Conservation (phyloP, 257 asterid species). For the Gentiana straminea region DNA sequence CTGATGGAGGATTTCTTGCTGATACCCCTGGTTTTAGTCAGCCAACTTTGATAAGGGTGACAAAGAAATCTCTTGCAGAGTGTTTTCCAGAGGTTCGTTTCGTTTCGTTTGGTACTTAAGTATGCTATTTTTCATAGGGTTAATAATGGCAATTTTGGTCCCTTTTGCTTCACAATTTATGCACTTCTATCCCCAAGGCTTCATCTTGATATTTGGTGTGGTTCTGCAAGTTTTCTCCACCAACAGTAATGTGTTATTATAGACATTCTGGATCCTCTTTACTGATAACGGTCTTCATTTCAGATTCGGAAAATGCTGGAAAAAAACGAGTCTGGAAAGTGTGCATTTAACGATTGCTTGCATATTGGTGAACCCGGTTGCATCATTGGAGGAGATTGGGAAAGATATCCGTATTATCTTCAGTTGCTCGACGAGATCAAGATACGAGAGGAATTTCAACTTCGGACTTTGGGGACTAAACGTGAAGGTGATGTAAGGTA, state of each 20-base stretch:
- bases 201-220: background rate
- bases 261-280: too few species aligned
- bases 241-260: background rate
- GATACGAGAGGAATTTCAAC: constrained; percentile 79
- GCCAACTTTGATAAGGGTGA: constrained; percentile 84
- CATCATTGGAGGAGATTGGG: constrained; percentile 73
- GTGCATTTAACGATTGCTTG: constrained; percentile 74
- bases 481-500: constrained; percentile 88
- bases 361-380: constrained; percentile 95
- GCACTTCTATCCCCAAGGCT: too few species aligned
- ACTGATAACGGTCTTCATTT: background rate
- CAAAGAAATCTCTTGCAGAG: constrained; percentile 65
- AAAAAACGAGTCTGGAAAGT: constrained; percentile 39
- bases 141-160: too few species aligned
- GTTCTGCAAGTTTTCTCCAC: background rate
- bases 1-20: constrained; percentile 68
- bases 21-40: constrained; percentile 95
- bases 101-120: background rate
- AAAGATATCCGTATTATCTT: constrained; percentile 79
- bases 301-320: constrained; percentile 67
- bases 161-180: too few species aligned
- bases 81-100: constrained; percentile 79
- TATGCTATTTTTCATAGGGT: too few species aligned
- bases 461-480: constrained; percentile 86
- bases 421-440: constrained; percentile 86